Percentiles rank a stretch among this genome's conserved stretches.
Evolutionary conservation across 345 rosid species (phyloP).

Genomic region (Heritiera littoralis): DNA sequence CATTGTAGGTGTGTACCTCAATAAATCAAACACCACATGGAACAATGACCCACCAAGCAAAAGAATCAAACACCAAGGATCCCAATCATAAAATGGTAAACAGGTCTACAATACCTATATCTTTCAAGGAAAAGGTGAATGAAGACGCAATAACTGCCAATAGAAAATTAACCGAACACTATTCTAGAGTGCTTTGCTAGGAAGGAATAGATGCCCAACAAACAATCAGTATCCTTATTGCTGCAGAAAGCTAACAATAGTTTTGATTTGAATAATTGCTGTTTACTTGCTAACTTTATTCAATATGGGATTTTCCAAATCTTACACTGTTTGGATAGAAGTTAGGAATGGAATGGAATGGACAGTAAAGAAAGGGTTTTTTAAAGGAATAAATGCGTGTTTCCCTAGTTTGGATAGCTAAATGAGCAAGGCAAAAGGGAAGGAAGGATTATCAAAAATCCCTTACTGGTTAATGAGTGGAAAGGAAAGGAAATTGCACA

Average conservation of each 20-base stretch:
- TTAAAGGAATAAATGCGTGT: background rate
- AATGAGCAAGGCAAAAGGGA: background rate
- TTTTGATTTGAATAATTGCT: background rate
- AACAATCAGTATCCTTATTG: slow-evolving; percentile 1
- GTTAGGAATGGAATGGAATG: background rate
- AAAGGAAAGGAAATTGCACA: background rate
- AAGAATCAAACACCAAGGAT: background rate
- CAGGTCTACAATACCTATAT: background rate
- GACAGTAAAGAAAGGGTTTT: background rate
- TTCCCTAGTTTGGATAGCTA: background rate
- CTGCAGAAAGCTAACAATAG: background rate
- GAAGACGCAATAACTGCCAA: background rate
- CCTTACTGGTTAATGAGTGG: background rate
- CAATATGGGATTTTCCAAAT: background rate
- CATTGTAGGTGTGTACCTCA: background rate
- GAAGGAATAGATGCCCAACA: background rate
- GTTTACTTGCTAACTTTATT: background rate
- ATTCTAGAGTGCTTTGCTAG: background rate
- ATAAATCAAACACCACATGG: slow-evolving; percentile 3
- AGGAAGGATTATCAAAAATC: background rate
- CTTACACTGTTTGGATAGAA: background rate
- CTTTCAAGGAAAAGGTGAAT: background rate
- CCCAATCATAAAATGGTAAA: background rate
- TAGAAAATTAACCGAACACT: background rate
- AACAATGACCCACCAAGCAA: slow-evolving; percentile 5